These are phyloP conservation scores for Danielia reshetovae DNA, from an alignment of 805 yeast genomes.

Conservation along the genomic window DNA sequence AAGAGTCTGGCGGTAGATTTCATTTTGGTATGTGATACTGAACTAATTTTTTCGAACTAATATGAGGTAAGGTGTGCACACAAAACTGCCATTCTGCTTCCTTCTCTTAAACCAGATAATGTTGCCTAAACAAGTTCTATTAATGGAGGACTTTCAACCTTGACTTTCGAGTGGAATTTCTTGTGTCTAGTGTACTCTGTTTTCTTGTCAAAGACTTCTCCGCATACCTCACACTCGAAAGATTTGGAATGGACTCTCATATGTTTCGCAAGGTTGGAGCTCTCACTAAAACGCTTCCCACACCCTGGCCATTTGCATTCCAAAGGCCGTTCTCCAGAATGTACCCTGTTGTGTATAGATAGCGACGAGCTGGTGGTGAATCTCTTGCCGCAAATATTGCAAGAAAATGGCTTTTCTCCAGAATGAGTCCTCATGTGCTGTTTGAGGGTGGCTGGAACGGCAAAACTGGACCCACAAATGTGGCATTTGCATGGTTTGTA, in stretches of 20 bases:
- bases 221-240: constrained; percentile 49
- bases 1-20: constrained; percentile 20
- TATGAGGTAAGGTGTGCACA: too few species aligned
- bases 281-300: constrained; percentile 80
- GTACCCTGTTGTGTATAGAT: constrained; percentile 79
- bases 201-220: constrained; percentile 47
- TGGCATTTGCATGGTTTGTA: constrained; percentile 75
- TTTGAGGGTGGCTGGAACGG: constrained; percentile 69
- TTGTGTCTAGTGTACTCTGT: constrained; percentile 40
- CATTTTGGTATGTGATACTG: constrained; percentile 24
- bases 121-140: too few species aligned
- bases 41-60: too few species aligned
- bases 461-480: constrained; percentile 66
- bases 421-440: constrained; percentile 85
- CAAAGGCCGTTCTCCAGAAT: constrained; percentile 88
- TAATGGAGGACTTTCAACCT: too few species aligned
- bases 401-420: constrained; percentile 83
- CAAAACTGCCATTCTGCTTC: too few species aligned
- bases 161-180: constrained; percentile 5
- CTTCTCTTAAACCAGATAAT: too few species aligned
- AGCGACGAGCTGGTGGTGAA: constrained; percentile 83
- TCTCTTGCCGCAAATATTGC: constrained; percentile 67
- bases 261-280: constrained; percentile 85
- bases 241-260: constrained; percentile 67
- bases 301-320: constrained; percentile 78